A percentile compares a stretch with the other conserved stretches of the same genome.
phyloP scores from a whole-genome alignment of 306 rosid genomes.

The Purshia tridentata region DNA sequence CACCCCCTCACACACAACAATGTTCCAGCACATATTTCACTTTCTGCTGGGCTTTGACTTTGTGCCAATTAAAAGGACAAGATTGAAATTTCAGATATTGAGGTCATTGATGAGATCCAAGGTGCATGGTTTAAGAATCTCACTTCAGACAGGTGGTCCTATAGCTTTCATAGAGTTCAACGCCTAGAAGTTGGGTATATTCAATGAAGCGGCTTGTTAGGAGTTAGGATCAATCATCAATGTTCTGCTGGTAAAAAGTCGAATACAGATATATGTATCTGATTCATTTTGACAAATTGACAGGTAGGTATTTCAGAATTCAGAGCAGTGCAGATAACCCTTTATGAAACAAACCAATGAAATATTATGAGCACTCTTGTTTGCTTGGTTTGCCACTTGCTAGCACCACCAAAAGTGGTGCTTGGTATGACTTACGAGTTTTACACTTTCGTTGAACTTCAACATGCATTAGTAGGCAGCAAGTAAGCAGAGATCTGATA shows the following conservation, averaged over 20 bases:
- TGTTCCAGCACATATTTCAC: too few species aligned
- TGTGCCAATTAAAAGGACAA: background rate
- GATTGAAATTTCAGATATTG: background rate
- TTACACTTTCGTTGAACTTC: too few species aligned
- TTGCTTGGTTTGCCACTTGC: too few species aligned
- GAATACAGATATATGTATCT: background rate
- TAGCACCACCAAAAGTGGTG: too few species aligned
- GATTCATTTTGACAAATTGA: too few species aligned
- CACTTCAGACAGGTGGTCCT: conserved; percentile 6
- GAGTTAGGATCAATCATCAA: background rate
- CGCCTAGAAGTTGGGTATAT: conserved; percentile 12
- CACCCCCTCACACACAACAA: too few species aligned
- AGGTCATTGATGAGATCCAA: background rate
- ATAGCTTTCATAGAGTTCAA: background rate
- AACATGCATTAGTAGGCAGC: too few species aligned
- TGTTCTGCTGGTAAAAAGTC: background rate
- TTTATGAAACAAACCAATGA: background rate
- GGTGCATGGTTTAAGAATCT: conserved; percentile 11
- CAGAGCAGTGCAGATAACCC: background rate
- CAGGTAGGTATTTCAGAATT: background rate
- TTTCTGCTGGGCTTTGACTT: background rate
- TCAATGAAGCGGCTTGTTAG: background rate
- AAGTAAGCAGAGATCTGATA: too few species aligned
- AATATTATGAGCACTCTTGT: background rate
- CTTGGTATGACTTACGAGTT: too few species aligned